These are phyloP conservation scores for Cryphonectria radicalis DNA, from an alignment of 2,329 filamentous ascomycete genomes.

Conservation along the genomic window DNA sequence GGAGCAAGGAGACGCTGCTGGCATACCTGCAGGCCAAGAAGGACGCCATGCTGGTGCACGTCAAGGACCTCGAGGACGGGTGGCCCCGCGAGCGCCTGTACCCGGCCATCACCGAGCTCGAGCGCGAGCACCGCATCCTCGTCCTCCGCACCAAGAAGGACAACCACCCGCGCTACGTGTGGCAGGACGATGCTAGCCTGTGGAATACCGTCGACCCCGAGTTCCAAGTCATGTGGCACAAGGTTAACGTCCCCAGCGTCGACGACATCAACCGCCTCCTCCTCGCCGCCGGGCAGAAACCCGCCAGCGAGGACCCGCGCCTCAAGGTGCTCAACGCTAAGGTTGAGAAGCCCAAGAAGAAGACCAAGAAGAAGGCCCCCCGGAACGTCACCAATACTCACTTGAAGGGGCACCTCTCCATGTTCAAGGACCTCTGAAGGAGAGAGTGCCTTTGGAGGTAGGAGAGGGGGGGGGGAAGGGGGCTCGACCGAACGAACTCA, in stretches of 20 bases:
- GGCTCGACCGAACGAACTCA: neutral
- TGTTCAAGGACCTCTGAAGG: constrained; percentile 66
- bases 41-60: constrained; percentile 78
- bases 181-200: constrained; percentile 83
- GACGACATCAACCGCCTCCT: constrained; percentile 80
- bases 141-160: constrained; percentile 94
- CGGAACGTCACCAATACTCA: constrained; percentile 88
- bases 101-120: constrained; percentile 75
- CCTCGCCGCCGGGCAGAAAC: constrained; percentile 77
- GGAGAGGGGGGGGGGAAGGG: too few species aligned
- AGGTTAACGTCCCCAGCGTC: constrained; percentile 74
- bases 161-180: constrained; percentile 81
- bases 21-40: constrained; percentile 79
- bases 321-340: constrained; percentile 61
- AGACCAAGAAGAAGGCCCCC: constrained; percentile 65
- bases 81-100: constrained; percentile 77
- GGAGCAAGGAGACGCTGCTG: constrained; percentile 75
- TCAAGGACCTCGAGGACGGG: constrained; percentile 93
- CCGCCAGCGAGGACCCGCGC: constrained; percentile 78
- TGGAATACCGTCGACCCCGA: constrained; percentile 77
- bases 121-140: constrained; percentile 77
- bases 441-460: too few species aligned
- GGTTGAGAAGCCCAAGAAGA: constrained; percentile 72
- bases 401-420: constrained; percentile 42
- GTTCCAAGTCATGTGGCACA: constrained; percentile 83